A percentile compares a stretch with the other conserved stretches of the same genome.
Conservation (phyloP, 352 stramenopile genomes). For the Nannochloropsis limnetica region DNA sequence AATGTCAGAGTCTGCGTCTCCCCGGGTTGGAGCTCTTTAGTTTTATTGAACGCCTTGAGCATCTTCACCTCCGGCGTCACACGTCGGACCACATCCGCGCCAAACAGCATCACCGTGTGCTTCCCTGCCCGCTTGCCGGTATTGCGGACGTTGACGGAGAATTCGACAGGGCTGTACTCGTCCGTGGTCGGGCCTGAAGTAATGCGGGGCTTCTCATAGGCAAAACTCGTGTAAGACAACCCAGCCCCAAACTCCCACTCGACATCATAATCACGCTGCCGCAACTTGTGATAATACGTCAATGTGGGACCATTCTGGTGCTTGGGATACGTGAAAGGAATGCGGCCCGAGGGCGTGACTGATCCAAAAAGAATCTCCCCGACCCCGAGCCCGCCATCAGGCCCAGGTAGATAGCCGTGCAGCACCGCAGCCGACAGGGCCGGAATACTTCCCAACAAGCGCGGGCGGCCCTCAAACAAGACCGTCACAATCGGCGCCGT, state of each 20-base stretch:
- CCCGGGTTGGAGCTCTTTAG: background rate
- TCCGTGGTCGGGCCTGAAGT: conserved; percentile 51
- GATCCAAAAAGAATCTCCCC: conserved; percentile 68
- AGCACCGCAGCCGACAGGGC: conserved; percentile 62
- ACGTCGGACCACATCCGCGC: conserved; percentile 24
- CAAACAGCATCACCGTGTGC: background rate
- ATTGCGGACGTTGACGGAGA: conserved; percentile 29
- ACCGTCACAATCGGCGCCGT: conserved; percentile 69
- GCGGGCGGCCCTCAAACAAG: conserved; percentile 66
- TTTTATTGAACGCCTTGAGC: conserved; percentile 37
- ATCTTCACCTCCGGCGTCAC: conserved; percentile 12
- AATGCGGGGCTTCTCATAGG: conserved; percentile 55
- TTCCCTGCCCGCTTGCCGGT: background rate
- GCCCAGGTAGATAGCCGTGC: conserved; percentile 67
- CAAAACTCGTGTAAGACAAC: conserved; percentile 61
- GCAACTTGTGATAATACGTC: conserved; percentile 41
- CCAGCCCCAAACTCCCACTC: conserved; percentile 64
- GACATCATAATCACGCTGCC: conserved; percentile 41
- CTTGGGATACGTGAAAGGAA: conserved; percentile 64
- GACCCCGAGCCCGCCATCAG: conserved; percentile 66
- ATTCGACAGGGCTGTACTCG: conserved; percentile 31
- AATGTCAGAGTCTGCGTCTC: conserved; percentile 23
- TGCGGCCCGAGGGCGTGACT: conserved; percentile 65
- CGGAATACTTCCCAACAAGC: conserved; percentile 58
- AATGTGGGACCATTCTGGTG: conserved; percentile 39